phyloP scores from a whole-genome alignment of 2,329 filamentous ascomycete species.

The Alternaria longipes region DNA sequence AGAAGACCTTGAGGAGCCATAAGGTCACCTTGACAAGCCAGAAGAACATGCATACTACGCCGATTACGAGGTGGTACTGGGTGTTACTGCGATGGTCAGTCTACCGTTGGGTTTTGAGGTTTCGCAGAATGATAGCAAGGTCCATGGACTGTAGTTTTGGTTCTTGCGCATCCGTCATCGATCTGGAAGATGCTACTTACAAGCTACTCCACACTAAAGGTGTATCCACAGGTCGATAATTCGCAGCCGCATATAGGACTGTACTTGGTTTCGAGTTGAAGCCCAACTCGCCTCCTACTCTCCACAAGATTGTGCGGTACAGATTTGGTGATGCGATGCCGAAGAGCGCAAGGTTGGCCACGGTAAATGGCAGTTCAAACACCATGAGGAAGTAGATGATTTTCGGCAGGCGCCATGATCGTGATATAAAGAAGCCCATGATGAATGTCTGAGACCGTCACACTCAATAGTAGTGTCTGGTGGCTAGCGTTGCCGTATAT shows the following conservation, averaged over 20 bases:
- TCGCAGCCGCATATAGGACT: slow-evolving; percentile 77
- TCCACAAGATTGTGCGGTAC: slow-evolving; percentile 77
- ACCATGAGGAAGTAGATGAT: slow-evolving; percentile 67
- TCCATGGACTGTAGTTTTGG: neutral
- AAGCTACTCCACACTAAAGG: slow-evolving; percentile 77
- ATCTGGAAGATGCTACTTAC: slow-evolving; percentile 60
- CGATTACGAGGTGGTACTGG: slow-evolving; percentile 78
- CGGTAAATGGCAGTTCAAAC: slow-evolving; percentile 70
- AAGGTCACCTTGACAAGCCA: slow-evolving; percentile 74
- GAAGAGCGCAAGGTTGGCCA: slow-evolving; percentile 74
- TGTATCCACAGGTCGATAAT: slow-evolving; percentile 68
- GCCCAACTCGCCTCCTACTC: slow-evolving; percentile 72
- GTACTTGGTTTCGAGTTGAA: slow-evolving; percentile 79
- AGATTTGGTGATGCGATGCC: slow-evolving; percentile 77
- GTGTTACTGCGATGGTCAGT: slow-evolving; percentile 66
- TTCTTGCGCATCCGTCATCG: neutral
- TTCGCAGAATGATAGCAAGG: neutral
- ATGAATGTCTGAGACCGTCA: slow-evolving; percentile 7
- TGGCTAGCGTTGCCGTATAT: slow-evolving; percentile 8
- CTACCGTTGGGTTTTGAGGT: neutral
- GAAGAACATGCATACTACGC: slow-evolving; percentile 78
- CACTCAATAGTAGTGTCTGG: neutral
- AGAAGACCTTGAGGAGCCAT: slow-evolving; percentile 76
- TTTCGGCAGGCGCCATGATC: slow-evolving; percentile 63
- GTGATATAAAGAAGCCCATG: slow-evolving; percentile 61